phyloP scores from a whole-genome alignment of 2,329 filamentous ascomycete species.

The Thelonectria blattea region DNA sequence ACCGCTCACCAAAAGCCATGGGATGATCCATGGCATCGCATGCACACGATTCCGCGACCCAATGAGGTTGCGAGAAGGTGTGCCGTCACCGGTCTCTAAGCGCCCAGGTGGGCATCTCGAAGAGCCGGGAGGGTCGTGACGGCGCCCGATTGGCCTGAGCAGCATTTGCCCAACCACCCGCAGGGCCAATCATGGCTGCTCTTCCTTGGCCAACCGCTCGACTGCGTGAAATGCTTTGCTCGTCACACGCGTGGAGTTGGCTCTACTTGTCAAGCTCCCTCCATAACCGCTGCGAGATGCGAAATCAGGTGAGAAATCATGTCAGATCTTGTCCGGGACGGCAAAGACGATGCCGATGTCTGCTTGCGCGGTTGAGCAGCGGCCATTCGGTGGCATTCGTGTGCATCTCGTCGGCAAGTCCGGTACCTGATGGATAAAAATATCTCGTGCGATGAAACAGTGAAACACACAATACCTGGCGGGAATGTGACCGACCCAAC shows the following conservation, averaged over 20 bases:
- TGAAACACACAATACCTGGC: neutral
- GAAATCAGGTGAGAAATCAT: neutral
- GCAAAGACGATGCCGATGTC: neutral
- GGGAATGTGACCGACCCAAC: too few relatives aligned
- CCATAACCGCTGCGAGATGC: neutral
- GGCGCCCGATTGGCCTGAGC: slow-evolving; percentile 37
- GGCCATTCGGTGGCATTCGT: neutral
- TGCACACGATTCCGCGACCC: slow-evolving; percentile 22
- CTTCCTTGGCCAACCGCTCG: slow-evolving; percentile 14
- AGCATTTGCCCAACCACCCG: slow-evolving; percentile 24
- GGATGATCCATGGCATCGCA: slow-evolving; percentile 19
- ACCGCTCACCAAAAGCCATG: slow-evolving; percentile 10
- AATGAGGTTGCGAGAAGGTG: slow-evolving; percentile 33
- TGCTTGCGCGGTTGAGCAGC: neutral
- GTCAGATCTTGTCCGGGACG: slow-evolving; percentile 3
- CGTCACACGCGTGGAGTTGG: slow-evolving; percentile 4
- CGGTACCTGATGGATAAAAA: too few relatives aligned
- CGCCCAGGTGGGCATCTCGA: slow-evolving; percentile 39
- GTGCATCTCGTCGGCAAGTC: too few relatives aligned
- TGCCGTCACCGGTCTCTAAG: slow-evolving; percentile 38
- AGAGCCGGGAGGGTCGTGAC: slow-evolving; percentile 23
- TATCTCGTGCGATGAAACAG: neutral
- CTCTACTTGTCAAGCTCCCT: neutral
- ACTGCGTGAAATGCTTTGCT: slow-evolving; percentile 28
- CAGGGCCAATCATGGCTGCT: slow-evolving; percentile 34